Conservation (phyloP, 371 early-diverging fungal genomes). For the Mortierella sp. region DNA sequence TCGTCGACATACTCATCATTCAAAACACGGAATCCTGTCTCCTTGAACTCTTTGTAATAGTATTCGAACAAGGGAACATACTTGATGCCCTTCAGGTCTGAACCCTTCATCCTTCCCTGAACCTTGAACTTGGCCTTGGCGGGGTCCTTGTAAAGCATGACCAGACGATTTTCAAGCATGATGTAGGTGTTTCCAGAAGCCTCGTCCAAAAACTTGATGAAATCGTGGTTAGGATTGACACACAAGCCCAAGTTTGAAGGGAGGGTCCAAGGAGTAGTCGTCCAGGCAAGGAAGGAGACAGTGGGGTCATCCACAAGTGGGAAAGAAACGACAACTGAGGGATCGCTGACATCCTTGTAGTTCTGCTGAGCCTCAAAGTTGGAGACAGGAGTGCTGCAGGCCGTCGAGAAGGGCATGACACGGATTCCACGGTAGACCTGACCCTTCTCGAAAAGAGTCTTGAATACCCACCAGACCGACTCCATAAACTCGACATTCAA, state of each 20-base stretch:
- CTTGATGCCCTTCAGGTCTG: constrained; percentile 88
- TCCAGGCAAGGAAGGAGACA: constrained; percentile 96
- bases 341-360: constrained; percentile 99
- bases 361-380: constrained; percentile 99
- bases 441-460: constrained; percentile 95
- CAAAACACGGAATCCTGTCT: constrained; percentile 89
- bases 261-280: constrained; percentile 99
- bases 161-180: constrained; percentile 86
- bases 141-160: constrained; percentile 91
- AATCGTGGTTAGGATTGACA: constrained; percentile 95
- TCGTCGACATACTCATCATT: constrained; percentile 96
- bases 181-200: constrained; percentile 87
- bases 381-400: constrained; percentile 96
- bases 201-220: constrained; percentile 93
- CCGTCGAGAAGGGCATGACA: constrained; percentile 99
- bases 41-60: constrained; percentile 77
- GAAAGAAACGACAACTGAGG: constrained; percentile 97
- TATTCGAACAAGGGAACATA: constrained; percentile 95
- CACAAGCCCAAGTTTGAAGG: constrained; percentile 97
- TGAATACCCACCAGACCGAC: constrained; percentile 99
- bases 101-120: constrained; percentile 84
- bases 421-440: constrained; percentile 98
- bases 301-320: constrained; percentile 87
- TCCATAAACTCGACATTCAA: constrained; percentile 98
- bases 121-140: constrained; percentile 95